These are phyloP conservation scores for Phlegmacium glaucopus DNA, from an alignment of 768 basidiomycete genomes.

Conservation along the genomic window DNA sequence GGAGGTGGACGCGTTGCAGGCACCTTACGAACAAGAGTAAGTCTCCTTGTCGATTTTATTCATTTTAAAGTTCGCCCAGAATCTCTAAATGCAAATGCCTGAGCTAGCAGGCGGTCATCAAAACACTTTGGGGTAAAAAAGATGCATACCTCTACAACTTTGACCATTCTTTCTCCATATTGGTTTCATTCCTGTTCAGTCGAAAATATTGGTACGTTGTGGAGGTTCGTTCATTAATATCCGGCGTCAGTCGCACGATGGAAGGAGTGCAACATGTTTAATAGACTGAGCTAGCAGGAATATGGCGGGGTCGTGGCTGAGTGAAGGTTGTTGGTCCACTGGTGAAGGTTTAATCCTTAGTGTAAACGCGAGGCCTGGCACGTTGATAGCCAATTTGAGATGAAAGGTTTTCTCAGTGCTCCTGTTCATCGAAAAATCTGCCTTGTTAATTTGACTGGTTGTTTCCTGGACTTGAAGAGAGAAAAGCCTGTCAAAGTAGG, in stretches of 20 bases:
- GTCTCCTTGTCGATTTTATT: constrained; percentile 1
- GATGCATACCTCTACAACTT: constrained; percentile 4
- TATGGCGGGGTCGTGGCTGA: neutral
- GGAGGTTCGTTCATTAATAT: constrained; percentile 16
- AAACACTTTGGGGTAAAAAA: constrained; percentile 4
- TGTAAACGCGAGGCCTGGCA: constrained; percentile 18
- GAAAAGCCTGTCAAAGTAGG: neutral
- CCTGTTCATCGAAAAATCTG: neutral
- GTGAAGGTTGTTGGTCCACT: neutral
- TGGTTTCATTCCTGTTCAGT: constrained; percentile 7
- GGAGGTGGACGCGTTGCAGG: constrained; percentile 4
- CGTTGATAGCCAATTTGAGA: constrained; percentile 11
- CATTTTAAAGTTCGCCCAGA: constrained; percentile 4
- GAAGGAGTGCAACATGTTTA: constrained; percentile 3
- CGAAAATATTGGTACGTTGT: constrained; percentile 4
- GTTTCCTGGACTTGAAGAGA: neutral
- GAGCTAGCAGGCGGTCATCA: constrained; percentile 14
- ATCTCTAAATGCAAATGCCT: constrained; percentile 16
- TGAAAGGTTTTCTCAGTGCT: neutral
- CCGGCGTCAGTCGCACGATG: constrained; percentile 12
- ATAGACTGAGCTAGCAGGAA: neutral
- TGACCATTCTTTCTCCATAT: neutral
- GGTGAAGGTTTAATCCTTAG: constrained; percentile 2
- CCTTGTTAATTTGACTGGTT: too few species aligned
- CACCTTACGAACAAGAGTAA: constrained; percentile 4